These are phyloP conservation scores for Termitomyces sp. DNA, from an alignment of 768 basidiomycete genomes.

Conservation along the genomic window DNA sequence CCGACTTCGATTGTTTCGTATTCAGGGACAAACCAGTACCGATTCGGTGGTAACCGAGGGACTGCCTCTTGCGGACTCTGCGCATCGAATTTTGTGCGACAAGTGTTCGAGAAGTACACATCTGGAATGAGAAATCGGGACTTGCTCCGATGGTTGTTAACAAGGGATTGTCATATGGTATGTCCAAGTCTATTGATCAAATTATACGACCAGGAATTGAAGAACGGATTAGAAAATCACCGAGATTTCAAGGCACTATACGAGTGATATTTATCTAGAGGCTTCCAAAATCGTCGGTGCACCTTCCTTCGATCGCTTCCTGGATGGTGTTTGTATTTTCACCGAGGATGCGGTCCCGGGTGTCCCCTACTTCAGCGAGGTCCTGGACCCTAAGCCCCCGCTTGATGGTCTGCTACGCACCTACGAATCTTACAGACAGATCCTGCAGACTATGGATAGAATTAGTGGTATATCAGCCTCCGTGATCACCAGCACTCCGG, in stretches of 20 bases:
- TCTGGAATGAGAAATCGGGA: background rate
- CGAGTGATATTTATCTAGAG: background rate
- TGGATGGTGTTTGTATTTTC: rapidly evolving
- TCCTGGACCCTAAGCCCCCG: too few species aligned
- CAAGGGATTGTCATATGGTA: background rate
- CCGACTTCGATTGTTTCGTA: background rate
- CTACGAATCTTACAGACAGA: background rate
- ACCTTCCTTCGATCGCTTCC: background rate
- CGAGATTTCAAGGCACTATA: background rate
- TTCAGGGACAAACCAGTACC: background rate
- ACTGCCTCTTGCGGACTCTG: background rate
- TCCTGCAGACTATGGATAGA: background rate
- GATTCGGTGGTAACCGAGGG: background rate
- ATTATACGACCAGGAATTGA: background rate
- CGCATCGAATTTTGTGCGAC: background rate
- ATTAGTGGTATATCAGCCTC: background rate
- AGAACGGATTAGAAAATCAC: background rate
- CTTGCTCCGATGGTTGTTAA: background rate
- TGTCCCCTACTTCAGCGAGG: background rate
- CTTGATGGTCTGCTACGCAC: background rate
- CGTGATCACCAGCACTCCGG: background rate
- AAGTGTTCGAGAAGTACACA: background rate
- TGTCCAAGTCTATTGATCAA: background rate
- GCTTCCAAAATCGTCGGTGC: background rate
- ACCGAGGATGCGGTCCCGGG: background rate